A percentile compares a stretch with the other conserved stretches of the same genome.
Evolutionary conservation across 2,329 filamentous ascomycete species (phyloP).

Genomic region (Diplodia corticola): DNA sequence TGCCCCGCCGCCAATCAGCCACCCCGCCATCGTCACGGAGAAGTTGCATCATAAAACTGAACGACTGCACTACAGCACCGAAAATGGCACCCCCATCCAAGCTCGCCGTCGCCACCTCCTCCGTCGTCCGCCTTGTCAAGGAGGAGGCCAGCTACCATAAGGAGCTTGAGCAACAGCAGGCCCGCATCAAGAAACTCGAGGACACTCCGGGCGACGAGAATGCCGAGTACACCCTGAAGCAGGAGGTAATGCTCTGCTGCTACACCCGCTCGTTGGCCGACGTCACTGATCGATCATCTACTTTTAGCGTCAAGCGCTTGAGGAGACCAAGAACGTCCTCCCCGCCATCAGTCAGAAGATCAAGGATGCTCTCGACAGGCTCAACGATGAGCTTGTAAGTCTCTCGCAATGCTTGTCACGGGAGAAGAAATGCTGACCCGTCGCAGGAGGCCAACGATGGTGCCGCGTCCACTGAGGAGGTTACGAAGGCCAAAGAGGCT

Average conservation of each 20-base stretch:
- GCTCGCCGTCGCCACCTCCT: slow-evolving; percentile 75
- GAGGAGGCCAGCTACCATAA: slow-evolving; percentile 89
- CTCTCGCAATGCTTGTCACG: background rate
- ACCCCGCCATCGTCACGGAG: background rate
- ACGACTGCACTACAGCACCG: background rate
- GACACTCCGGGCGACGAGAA: slow-evolving; percentile 67
- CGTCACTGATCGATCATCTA: background rate
- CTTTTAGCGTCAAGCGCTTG: slow-evolving; percentile 70
- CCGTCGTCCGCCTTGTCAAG: slow-evolving; percentile 82
- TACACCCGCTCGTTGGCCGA: background rate
- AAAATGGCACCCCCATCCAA: slow-evolving; percentile 75
- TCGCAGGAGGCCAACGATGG: slow-evolving; percentile 43
- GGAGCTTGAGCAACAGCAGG: slow-evolving; percentile 75
- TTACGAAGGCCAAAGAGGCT: slow-evolving; percentile 48
- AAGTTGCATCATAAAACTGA: slow-evolving; percentile 10
- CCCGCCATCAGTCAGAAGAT: slow-evolving; percentile 71
- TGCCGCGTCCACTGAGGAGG: slow-evolving; percentile 43
- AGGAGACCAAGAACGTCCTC: slow-evolving; percentile 85
- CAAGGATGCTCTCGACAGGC: slow-evolving; percentile 65
- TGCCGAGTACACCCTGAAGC: slow-evolving; percentile 74
- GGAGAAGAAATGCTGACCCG: slow-evolving; percentile 11
- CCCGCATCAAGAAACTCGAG: slow-evolving; percentile 69
- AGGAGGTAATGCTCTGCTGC: slow-evolving; percentile 66
- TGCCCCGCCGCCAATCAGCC: slow-evolving; percentile 10
- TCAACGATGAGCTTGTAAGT: slow-evolving; percentile 72